Conservation (phyloP, 495 filamentous ascomycete species). For the Rusavskia elegans region DNA sequence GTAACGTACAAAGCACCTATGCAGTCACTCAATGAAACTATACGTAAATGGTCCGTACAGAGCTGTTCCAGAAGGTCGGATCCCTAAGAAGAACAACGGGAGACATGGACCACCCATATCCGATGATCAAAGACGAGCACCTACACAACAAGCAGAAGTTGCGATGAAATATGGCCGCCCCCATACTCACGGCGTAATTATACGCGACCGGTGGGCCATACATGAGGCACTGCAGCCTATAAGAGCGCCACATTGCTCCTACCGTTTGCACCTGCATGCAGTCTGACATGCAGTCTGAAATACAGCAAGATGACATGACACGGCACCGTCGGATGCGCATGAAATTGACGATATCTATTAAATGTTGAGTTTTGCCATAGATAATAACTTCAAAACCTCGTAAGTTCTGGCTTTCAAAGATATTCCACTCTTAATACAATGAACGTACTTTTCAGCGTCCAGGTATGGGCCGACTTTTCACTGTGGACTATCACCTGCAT, state of each 20-base stretch:
- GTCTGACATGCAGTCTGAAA: not conserved
- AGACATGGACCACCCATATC: not conserved
- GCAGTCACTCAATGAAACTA: not conserved
- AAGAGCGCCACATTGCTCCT: not conserved
- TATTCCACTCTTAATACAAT: not conserved
- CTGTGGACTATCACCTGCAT: not conserved
- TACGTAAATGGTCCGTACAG: not conserved
- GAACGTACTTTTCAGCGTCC: not conserved
- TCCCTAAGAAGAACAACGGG: not conserved
- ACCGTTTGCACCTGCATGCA: not conserved
- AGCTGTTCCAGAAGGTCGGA: not conserved
- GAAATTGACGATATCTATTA: not conserved
- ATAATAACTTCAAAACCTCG: not conserved
- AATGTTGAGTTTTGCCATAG: not conserved
- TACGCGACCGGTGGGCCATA: not conserved
- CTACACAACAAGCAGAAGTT: not conserved
- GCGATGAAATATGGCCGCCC: not conserved
- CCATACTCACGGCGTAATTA: not conserved
- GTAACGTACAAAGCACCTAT: not conserved
- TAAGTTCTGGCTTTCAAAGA: not conserved
- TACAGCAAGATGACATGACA: not conserved
- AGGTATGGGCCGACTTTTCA: not conserved
- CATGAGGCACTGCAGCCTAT: not conserved
- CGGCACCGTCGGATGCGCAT: not conserved
- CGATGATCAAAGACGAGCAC: not conserved